These are phyloP conservation scores for Dictyostelium firmibasis DNA, from an alignment of 78 protist genomes.

Conservation along the genomic window DNA sequence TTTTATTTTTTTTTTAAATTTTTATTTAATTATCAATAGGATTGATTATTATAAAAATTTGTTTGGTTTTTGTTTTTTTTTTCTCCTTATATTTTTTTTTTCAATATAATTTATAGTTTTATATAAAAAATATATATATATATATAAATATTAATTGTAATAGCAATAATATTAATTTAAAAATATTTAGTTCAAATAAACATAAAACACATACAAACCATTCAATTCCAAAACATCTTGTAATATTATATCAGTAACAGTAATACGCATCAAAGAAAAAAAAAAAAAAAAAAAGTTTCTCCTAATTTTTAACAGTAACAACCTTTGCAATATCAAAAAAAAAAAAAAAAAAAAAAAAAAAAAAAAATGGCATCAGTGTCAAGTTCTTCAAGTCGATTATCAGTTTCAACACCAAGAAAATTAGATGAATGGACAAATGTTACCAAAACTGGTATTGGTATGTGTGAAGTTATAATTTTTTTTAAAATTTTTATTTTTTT, in stretches of 20 bases:
- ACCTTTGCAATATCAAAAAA: not conserved
- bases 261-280: not conserved
- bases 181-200: not conserved
- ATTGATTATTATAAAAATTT: not conserved
- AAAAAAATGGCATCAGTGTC: not conserved
- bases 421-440: slow-evolving; percentile 30
- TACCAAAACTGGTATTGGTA: slow-evolving; percentile 26
- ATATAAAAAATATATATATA: not conserved
- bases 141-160: not conserved
- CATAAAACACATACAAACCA: not conserved
- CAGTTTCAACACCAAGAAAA: slow-evolving; percentile 28
- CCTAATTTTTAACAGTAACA: not conserved
- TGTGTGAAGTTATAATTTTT: not conserved
- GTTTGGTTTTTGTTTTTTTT: not conserved
- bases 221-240: not conserved
- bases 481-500: not conserved
- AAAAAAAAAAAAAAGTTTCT: not conserved
- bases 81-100: not conserved
- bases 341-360: not conserved
- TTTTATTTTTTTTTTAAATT: not conserved
- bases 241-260: not conserved
- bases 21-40: not conserved
- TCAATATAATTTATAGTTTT: not conserved
- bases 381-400: not conserved
- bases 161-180: not conserved